These are phyloP conservation scores for Rhododendron molle DNA, from an alignment of 148 eudicot species.

Conservation along the genomic window DNA sequence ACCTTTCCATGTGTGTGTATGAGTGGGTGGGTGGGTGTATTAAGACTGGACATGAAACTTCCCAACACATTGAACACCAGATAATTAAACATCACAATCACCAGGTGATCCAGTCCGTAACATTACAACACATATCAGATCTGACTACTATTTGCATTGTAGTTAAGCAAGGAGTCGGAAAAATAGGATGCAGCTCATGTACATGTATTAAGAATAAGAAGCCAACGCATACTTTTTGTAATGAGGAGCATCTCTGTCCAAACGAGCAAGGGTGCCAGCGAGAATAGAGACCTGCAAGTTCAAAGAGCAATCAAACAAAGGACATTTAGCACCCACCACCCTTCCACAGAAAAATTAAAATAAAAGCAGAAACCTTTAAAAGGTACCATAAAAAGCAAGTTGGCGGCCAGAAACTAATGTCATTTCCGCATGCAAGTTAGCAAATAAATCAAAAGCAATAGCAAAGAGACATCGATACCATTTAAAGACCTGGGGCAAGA, in stretches of 20 bases:
- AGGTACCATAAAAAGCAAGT: neutral
- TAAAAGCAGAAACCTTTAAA: neutral
- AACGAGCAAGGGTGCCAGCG: slow-evolving; percentile 97
- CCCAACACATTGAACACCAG: neutral
- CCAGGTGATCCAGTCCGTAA: neutral
- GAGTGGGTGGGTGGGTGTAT: neutral
- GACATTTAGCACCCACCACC: neutral
- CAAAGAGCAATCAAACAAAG: slow-evolving; percentile 9
- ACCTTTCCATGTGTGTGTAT: neutral
- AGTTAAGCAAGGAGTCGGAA: neutral
- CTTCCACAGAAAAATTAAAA: too few relatives aligned
- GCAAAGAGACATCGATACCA: neutral
- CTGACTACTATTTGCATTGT: neutral
- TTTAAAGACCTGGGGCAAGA: neutral
- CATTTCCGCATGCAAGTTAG: neutral
- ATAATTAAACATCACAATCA: neutral
- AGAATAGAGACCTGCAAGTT: slow-evolving; percentile 85
- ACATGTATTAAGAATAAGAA: slow-evolving; percentile 1
- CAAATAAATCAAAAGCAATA: neutral
- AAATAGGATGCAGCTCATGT: neutral
- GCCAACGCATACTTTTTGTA: slow-evolving; percentile 74
- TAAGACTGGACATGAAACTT: neutral
- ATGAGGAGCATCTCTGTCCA: slow-evolving; percentile 98
- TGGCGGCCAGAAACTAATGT: neutral
- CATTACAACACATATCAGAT: neutral